phyloP scores from a whole-genome alignment of 2,329 filamentous ascomycete genomes.

The Sphaerostilbella broomeana region DNA sequence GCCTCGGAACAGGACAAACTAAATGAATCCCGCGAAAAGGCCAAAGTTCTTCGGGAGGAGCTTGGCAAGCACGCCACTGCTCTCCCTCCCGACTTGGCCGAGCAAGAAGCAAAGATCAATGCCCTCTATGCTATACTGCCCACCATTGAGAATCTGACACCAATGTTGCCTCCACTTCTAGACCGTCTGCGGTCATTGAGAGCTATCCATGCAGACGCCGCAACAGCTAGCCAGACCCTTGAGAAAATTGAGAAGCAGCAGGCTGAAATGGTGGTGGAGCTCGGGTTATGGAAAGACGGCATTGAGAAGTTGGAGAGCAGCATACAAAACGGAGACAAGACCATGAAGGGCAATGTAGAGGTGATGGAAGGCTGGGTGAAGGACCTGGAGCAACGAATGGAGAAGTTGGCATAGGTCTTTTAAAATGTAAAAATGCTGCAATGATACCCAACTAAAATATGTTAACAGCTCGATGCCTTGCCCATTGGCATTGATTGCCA shows the following conservation, averaged over 20 bases:
- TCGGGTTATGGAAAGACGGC: conserved; percentile 79
- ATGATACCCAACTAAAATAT: conserved; percentile 27
- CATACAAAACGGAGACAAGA: conserved; percentile 61
- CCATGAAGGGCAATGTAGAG: conserved; percentile 72
- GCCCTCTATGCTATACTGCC: conserved; percentile 83
- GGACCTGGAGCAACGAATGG: conserved; percentile 72
- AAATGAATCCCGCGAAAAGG: conserved; percentile 56
- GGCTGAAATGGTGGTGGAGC: conserved; percentile 72
- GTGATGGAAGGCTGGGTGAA: conserved; percentile 87
- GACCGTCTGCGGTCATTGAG: conserved; percentile 79
- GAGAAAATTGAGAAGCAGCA: conserved; percentile 73
- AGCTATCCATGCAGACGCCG: conserved; percentile 80
- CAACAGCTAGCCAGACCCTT: conserved; percentile 69
- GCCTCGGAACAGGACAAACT: conserved; percentile 67
- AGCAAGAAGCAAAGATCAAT: conserved; percentile 81
- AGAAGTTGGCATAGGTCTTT: conserved; percentile 40
- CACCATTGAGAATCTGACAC: conserved; percentile 79
- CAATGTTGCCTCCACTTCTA: conserved; percentile 76
- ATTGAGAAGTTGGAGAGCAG: conserved; percentile 71
- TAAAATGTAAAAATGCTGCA: conserved; percentile 2
- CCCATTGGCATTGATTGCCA: not conserved
- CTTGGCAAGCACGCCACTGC: conserved; percentile 40
- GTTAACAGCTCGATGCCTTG: conserved; percentile 13
- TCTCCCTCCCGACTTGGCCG: conserved; percentile 45
- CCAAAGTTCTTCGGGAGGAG: conserved; percentile 55